A percentile compares a stretch with the other conserved stretches of the same genome.
These are phyloP conservation scores for Coemansia sp. DNA, from an alignment of 192 early-diverging fungal genomes.

Conservation along the genomic window DNA sequence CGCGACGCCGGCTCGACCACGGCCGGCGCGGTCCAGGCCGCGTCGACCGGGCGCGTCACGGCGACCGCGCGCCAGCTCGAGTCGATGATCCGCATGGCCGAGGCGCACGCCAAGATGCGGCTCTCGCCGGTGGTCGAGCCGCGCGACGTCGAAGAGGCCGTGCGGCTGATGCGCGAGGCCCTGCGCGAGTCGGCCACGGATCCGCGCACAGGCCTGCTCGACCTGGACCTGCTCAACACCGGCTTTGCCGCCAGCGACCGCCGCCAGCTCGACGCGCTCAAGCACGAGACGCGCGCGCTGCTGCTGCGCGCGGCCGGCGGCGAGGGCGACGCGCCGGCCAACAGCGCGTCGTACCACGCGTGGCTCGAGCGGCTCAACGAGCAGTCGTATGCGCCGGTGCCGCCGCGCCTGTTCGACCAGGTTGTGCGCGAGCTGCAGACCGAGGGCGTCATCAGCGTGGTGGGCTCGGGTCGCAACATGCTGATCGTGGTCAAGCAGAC, in stretches of 20 bases:
- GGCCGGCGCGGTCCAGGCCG: conserved; percentile 39
- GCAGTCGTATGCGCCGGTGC: conserved; percentile 48
- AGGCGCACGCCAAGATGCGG: conserved; percentile 91
- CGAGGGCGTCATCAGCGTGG: conserved; percentile 46
- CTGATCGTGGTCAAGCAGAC: conserved; percentile 44
- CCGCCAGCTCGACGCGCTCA: conserved; percentile 47
- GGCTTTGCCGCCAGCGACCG: conserved; percentile 80
- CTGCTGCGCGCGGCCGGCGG: conserved; percentile 35
- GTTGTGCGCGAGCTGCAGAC: conserved; percentile 55
- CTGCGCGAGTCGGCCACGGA: conserved; percentile 90
- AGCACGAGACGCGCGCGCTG: conserved; percentile 38
- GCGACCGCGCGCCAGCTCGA: conserved; percentile 94
- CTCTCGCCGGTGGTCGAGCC: conserved; percentile 70
- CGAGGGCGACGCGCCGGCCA: neutral
- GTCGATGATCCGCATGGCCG: conserved; percentile 94
- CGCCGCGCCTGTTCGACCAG: conserved; percentile 55
- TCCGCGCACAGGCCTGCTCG: conserved; percentile 88
- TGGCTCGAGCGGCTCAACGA: conserved; percentile 49
- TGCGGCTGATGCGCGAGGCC: conserved; percentile 80
- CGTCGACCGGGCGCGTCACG: conserved; percentile 61
- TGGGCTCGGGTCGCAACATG: conserved; percentile 42
- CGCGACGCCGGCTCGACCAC: conserved; percentile 28
- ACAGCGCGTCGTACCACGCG: conserved; percentile 24
- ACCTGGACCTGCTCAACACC: conserved; percentile 87
- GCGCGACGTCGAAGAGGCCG: conserved; percentile 83